A percentile compares a stretch with the other conserved stretches of the same genome.
Conservation (phyloP, 177 flowering plant genomes). For the Vitis hybrid region DNA sequence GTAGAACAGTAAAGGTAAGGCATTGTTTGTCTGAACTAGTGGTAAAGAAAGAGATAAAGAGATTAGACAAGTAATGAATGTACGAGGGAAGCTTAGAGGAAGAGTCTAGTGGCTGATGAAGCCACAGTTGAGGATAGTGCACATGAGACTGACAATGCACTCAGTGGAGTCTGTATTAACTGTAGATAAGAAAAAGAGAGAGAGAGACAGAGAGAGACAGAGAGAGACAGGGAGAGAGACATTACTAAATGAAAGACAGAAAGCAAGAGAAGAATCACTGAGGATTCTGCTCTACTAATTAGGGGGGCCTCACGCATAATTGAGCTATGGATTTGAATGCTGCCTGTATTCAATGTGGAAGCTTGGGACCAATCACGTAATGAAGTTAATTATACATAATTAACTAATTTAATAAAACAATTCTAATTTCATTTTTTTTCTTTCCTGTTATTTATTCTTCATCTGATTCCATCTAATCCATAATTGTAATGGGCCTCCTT, state of each 20-base stretch:
- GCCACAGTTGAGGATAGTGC: conserved; percentile 36
- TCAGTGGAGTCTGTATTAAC: neutral
- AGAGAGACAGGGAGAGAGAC: neutral
- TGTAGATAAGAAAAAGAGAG: conserved; percentile 18
- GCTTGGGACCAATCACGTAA: too few relatives aligned
- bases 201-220: conserved; percentile 10
- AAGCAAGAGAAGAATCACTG: neutral
- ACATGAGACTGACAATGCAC: conserved; percentile 37
- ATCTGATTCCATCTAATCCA: too few relatives aligned
- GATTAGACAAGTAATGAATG: neutral
- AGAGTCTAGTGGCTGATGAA: conserved; percentile 22
- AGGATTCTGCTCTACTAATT: too few relatives aligned
- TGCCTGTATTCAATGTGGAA: too few relatives aligned
- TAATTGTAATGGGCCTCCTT: too few relatives aligned
- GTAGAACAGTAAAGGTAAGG: conserved; percentile 5
- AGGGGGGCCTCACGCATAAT: too few relatives aligned
- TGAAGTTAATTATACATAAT: too few relatives aligned
- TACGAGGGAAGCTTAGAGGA: neutral
- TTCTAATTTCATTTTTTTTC: too few relatives aligned
- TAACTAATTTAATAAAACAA: too few relatives aligned
- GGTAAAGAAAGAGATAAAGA: conserved; percentile 4
- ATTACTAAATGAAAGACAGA: neutral
- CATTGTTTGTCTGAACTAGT: conserved; percentile 11
- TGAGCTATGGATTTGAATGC: too few relatives aligned
- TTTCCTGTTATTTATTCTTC: too few relatives aligned